phyloP scores from a whole-genome alignment of 2,329 filamentous ascomycete genomes.

The Chaetomium globosum region DNA sequence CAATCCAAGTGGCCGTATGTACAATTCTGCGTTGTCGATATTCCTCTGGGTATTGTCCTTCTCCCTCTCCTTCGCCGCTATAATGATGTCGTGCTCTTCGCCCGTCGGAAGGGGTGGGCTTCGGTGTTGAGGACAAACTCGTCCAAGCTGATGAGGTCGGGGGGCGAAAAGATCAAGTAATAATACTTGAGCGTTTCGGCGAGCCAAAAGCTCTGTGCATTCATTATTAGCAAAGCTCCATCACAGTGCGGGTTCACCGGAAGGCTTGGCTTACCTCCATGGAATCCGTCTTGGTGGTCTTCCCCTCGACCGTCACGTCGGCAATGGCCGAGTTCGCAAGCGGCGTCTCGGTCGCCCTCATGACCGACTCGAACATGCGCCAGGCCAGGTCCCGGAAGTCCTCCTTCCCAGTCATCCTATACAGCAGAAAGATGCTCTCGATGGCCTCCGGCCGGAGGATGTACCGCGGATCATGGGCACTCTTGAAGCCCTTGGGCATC shows the following conservation, averaged over 20 bases:
- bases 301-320: slow-evolving; percentile 47
- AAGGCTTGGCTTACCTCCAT: slow-evolving; percentile 57
- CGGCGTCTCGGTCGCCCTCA: slow-evolving; percentile 52
- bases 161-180: slow-evolving; percentile 63
- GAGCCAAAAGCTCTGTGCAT: slow-evolving; percentile 48
- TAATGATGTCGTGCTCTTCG: slow-evolving; percentile 7
- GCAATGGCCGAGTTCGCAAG: slow-evolving; percentile 58
- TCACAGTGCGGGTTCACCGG: neutral
- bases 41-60: neutral
- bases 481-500: slow-evolving; percentile 38
- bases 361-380: slow-evolving; percentile 62
- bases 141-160: slow-evolving; percentile 59
- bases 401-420: slow-evolving; percentile 61
- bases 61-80: neutral
- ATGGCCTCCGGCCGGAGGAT: slow-evolving; percentile 66
- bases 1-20: neutral
- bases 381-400: slow-evolving; percentile 62
- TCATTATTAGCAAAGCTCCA: neutral
- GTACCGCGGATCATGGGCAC: slow-evolving; percentile 47
- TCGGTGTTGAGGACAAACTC: slow-evolving; percentile 54
- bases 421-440: slow-evolving; percentile 68
- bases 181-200: slow-evolving; percentile 60
- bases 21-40: neutral
- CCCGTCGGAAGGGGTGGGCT: slow-evolving; percentile 33
- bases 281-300: slow-evolving; percentile 54